Conservation (phyloP, 2,329 filamentous ascomycete species). For the Colletotrichum spaethianum region DNA sequence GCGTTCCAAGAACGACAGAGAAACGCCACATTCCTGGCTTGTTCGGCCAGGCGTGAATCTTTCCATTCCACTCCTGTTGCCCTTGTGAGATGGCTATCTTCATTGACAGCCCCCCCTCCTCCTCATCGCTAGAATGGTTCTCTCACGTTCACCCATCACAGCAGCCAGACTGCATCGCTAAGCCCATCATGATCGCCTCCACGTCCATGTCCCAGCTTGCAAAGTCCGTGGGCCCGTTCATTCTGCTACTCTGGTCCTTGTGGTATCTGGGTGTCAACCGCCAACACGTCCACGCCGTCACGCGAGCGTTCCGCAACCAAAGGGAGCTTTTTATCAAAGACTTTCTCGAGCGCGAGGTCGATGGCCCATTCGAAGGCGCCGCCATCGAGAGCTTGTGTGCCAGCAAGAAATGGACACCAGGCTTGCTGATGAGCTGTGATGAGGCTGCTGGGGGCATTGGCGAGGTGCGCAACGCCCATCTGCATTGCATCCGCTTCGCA, state of each 20-base stretch:
- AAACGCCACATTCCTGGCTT: slow-evolving; percentile 33
- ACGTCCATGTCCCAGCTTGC: slow-evolving; percentile 45
- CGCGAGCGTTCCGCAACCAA: slow-evolving; percentile 50
- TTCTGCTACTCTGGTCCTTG: slow-evolving; percentile 47
- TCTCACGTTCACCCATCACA: background rate
- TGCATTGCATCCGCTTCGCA: slow-evolving; percentile 61
- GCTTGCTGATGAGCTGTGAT: slow-evolving; percentile 59
- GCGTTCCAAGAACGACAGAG: slow-evolving; percentile 25
- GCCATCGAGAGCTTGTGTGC: slow-evolving; percentile 53
- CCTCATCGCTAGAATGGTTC: slow-evolving; percentile 1
- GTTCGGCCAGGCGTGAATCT: slow-evolving; percentile 5
- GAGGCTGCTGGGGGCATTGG: slow-evolving; percentile 60
- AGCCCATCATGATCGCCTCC: slow-evolving; percentile 42
- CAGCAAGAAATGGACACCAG: slow-evolving; percentile 55
- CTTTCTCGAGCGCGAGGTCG: slow-evolving; percentile 52
- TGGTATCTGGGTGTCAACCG: slow-evolving; percentile 45
- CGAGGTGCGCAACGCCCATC: slow-evolving; percentile 59
- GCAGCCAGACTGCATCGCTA: background rate
- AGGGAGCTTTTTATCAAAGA: slow-evolving; percentile 51
- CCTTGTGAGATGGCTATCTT: slow-evolving; percentile 23
- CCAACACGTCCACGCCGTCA: slow-evolving; percentile 45
- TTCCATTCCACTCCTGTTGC: slow-evolving; percentile 30
- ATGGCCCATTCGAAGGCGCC: slow-evolving; percentile 49
- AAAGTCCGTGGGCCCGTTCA: slow-evolving; percentile 42
- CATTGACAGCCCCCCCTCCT: slow-evolving; percentile 7